phyloP scores from a whole-genome alignment of 192 early-diverging fungal species.

The Coemansia sp. region DNA sequence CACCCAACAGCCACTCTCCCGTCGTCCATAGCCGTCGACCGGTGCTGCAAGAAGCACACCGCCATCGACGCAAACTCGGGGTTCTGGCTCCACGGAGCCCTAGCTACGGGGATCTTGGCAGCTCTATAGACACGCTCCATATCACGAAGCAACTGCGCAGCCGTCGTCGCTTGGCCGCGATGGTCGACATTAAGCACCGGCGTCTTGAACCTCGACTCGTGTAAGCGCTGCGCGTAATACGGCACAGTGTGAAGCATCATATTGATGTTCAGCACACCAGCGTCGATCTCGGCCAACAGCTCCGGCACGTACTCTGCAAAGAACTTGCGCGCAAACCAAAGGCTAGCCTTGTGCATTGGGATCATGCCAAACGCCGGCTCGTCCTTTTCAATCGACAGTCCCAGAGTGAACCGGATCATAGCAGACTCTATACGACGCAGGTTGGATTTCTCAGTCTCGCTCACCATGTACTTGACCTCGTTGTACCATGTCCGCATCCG shows the following conservation, averaged over 20 bases:
- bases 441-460: neutral
- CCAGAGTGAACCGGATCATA: neutral
- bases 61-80: slow-evolving; percentile 10
- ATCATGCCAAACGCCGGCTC: neutral
- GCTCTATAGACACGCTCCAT: slow-evolving; percentile 23
- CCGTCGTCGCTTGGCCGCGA: slow-evolving; percentile 24
- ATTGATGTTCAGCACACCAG: neutral
- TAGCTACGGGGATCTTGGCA: neutral
- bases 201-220: slow-evolving; percentile 29
- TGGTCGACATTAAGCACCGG: slow-evolving; percentile 30
- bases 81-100: neutral
- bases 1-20: slow-evolving; percentile 34
- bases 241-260: slow-evolving; percentile 18
- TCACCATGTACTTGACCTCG: neutral
- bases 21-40: slow-evolving; percentile 39
- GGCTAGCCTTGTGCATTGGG: neutral
- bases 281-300: slow-evolving; percentile 21
- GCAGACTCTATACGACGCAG: neutral
- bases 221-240: slow-evolving; percentile 37
- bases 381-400: neutral
- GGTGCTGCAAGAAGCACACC: slow-evolving; percentile 4
- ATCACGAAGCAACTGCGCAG: slow-evolving; percentile 19
- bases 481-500: neutral
- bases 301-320: slow-evolving; percentile 29
- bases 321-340: slow-evolving; percentile 18